Evolutionary conservation across 2,329 filamentous ascomycete genomes (phyloP).

Genomic region (Colletotrichum phormii): DNA sequence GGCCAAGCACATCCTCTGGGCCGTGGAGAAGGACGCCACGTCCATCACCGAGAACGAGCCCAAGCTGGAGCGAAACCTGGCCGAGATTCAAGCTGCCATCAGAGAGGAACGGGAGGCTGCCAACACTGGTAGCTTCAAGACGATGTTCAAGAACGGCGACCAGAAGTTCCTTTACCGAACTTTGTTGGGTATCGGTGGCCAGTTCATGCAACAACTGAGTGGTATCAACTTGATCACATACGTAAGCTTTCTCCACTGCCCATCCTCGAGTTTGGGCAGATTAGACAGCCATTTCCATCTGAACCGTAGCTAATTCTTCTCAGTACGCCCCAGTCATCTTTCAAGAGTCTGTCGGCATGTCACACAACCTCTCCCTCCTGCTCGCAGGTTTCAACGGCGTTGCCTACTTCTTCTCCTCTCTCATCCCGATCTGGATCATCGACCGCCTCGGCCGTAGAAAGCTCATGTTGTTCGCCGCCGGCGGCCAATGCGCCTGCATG

Average conservation of each 20-base stretch:
- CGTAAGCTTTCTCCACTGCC: not conserved
- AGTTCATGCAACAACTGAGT: slow-evolving; percentile 56
- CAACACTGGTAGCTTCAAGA: slow-evolving; percentile 45
- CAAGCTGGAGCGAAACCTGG: slow-evolving; percentile 43
- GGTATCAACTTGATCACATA: slow-evolving; percentile 50
- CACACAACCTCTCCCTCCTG: slow-evolving; percentile 59
- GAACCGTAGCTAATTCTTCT: not conserved
- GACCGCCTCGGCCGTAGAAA: slow-evolving; percentile 64
- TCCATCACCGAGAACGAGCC: slow-evolving; percentile 42
- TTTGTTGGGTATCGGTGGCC: slow-evolving; percentile 54
- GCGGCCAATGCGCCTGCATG: slow-evolving; percentile 55
- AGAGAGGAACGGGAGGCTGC: slow-evolving; percentile 54
- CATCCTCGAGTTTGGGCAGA: too few species aligned
- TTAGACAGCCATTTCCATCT: too few species aligned
- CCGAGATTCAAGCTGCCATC: slow-evolving; percentile 53
- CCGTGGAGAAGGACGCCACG: slow-evolving; percentile 44
- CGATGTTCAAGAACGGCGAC: slow-evolving; percentile 54
- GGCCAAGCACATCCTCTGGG: slow-evolving; percentile 49
- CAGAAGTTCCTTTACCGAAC: slow-evolving; percentile 54
- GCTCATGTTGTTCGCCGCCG: slow-evolving; percentile 64
- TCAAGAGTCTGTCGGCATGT: slow-evolving; percentile 56
- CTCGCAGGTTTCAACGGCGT: slow-evolving; percentile 63
- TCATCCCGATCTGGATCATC: slow-evolving; percentile 49
- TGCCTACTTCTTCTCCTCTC: slow-evolving; percentile 47
- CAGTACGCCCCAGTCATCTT: slow-evolving; percentile 57